phyloP scores from a whole-genome alignment of 495 filamentous ascomycete genomes.

The Oidiodendron maius region DNA sequence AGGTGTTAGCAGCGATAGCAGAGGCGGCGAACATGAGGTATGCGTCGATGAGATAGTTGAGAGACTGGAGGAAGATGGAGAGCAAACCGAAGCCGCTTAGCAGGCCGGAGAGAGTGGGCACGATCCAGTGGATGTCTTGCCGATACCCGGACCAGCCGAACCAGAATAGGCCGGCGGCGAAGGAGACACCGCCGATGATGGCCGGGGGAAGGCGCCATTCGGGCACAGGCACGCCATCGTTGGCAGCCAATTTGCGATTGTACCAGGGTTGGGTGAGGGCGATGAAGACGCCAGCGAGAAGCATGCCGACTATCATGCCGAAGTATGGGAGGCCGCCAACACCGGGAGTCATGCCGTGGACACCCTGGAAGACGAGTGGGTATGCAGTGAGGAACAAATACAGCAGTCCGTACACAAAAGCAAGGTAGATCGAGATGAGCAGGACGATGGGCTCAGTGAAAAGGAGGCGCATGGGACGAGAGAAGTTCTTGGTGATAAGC shows the following conservation, averaged over 20 bases:
- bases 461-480: conserved; percentile 70
- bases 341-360: conserved; percentile 62
- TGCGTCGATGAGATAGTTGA: conserved; percentile 85
- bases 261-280: conserved; percentile 63
- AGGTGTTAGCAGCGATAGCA: conserved; percentile 84
- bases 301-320: conserved; percentile 70
- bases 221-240: conserved; percentile 67
- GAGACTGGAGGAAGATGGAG: conserved; percentile 75
- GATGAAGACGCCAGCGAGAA: conserved; percentile 61
- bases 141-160: conserved; percentile 76
- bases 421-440: conserved; percentile 70
- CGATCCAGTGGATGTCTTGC: conserved; percentile 69
- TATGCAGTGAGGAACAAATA: conserved; percentile 82
- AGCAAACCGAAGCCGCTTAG: conserved; percentile 56
- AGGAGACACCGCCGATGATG: conserved; percentile 68
- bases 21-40: conserved; percentile 88
- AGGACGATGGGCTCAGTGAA: conserved; percentile 77
- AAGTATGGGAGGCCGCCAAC: conserved; percentile 72
- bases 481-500: conserved; percentile 78
- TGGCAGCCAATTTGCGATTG: conserved; percentile 61
- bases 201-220: conserved; percentile 83
- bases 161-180: conserved; percentile 78
- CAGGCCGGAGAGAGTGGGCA: conserved; percentile 66
- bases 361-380: conserved; percentile 67
- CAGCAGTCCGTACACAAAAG: conserved; percentile 75